Evolutionary conservation across 805 yeast species (phyloP), one percentile per base, ranked within the genome.

Genomic region (Candida andamanensis): DNA sequence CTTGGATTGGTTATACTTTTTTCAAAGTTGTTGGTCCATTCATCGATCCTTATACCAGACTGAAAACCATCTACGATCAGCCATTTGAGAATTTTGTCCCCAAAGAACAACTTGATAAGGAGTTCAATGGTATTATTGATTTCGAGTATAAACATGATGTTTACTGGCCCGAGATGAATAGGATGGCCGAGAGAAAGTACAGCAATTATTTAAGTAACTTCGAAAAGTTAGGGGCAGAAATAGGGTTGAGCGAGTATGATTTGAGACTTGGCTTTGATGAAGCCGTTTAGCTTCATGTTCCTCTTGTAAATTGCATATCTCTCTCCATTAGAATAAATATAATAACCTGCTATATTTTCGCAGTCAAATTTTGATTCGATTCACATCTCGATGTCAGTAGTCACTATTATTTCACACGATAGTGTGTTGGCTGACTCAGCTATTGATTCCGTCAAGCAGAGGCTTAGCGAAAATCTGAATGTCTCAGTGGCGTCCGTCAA

Each of bases 201-300:
- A 37, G 45, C 10, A 44, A 45, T 11, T 62, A 62, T 36, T 36
- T 56, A 41, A 33, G 46, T 17, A 65, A 69, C 38, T 70, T 60
- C 40, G 53, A 58, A 24, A 60, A 58, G 33, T 56, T 73, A 22
- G 79, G 78, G 3, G 60, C 63, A 2, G 47, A 41, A 1, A 65
- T 74, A n/a, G 81, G 80, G 4, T 51, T 73, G 33, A 72, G 77
- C 44, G 80, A 75, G 44, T 67, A 53, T 37, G 78, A 75, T 37
- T 60, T 74, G 29, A 69, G 76, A 42, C 24, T 24, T 17, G 46
- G 35, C n/a, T 37, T 35, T 18, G 41, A 37, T 15, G 15, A 17
- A 22, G 27, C n/a, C n/a, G n/a, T n/a, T n/a, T n/a, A n/a, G n/a
- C n/a, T n/a, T n/a, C n/a, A n/a, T n/a, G n/a, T n/a, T n/a, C n/a